Conservation (phyloP, 2,329 filamentous ascomycete genomes). For the Talaromyces sp. region DNA sequence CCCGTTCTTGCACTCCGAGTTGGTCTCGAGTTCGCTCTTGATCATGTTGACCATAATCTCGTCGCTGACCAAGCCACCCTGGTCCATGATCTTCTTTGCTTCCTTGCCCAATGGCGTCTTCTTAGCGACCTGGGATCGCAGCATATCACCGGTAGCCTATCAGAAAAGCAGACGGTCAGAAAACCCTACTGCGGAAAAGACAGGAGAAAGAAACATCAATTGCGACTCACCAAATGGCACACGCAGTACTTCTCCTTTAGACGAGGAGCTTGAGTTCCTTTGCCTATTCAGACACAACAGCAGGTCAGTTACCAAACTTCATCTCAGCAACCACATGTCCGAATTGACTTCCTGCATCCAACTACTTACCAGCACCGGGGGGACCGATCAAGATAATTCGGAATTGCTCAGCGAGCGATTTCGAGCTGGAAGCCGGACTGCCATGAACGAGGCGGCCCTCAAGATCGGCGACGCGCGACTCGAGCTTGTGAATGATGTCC, state of each 20-base stretch:
- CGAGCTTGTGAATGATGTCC: slow-evolving; percentile 76
- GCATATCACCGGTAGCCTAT: slow-evolving; percentile 97
- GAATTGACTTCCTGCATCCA: background rate
- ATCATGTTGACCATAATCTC: slow-evolving; percentile 99
- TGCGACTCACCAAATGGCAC: slow-evolving; percentile 79
- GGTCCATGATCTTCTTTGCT: slow-evolving; percentile 99
- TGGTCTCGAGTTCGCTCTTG: slow-evolving; percentile 90
- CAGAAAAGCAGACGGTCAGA: slow-evolving; percentile 17
- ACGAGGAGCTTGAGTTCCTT: slow-evolving; percentile 96
- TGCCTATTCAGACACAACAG: slow-evolving; percentile 58
- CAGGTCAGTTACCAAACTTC: slow-evolving; percentile 21
- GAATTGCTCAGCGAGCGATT: slow-evolving; percentile 61
- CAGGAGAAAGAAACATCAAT: slow-evolving; percentile 4
- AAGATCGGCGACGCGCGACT: slow-evolving; percentile 79
- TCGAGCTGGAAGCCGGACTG: slow-evolving; percentile 50
- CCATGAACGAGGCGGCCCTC: slow-evolving; percentile 63
- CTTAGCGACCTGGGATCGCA: slow-evolving; percentile 95
- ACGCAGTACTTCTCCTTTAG: slow-evolving; percentile 98
- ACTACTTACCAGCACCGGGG: slow-evolving; percentile 78
- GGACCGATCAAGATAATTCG: slow-evolving; percentile 98
- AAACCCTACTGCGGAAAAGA: background rate
- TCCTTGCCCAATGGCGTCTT: slow-evolving; percentile 92
- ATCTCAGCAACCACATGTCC: slow-evolving; percentile 3
- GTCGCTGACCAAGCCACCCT: slow-evolving; percentile 93
- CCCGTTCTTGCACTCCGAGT: slow-evolving; percentile 95